These are phyloP conservation scores for Colletotrichum sp. DNA, from an alignment of 2,329 filamentous ascomycete genomes.

Conservation along the genomic window DNA sequence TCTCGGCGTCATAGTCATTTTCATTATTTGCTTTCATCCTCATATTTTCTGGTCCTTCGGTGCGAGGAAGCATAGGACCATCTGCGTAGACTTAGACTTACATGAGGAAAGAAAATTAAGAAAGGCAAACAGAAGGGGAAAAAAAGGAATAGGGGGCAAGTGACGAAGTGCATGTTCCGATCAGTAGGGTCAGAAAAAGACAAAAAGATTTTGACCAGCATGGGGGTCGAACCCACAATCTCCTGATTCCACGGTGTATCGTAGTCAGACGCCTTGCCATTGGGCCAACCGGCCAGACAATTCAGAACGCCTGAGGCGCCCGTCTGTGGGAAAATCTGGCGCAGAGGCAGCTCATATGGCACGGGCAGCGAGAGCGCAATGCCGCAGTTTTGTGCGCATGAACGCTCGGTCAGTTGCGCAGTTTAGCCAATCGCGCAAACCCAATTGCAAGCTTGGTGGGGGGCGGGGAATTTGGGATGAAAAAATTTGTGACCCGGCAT, in stretches of 20 bases:
- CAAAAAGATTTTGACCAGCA: slow-evolving; percentile 6
- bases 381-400: background rate
- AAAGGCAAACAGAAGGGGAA: too few relatives aligned
- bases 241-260: slow-evolving; percentile 25
- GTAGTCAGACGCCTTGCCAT: slow-evolving; percentile 50
- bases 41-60: too few relatives aligned
- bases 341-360: background rate
- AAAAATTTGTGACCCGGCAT: background rate
- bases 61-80: too few relatives aligned
- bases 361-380: background rate
- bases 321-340: accelerated
- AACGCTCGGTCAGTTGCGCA: background rate
- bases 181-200: too few relatives aligned
- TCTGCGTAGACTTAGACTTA: too few relatives aligned
- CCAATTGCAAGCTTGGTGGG: background rate
- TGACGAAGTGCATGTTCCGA: too few relatives aligned
- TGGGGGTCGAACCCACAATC: slow-evolving; percentile 22
- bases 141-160: too few relatives aligned
- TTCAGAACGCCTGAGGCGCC: background rate
- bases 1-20: too few relatives aligned
- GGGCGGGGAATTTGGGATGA: background rate
- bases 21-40: too few relatives aligned
- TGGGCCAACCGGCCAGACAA: slow-evolving; percentile 33
- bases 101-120: too few relatives aligned
- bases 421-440: background rate